These are phyloP conservation scores for Candida loeiensis DNA, from an alignment of 805 yeast species.

Conservation along the genomic window DNA sequence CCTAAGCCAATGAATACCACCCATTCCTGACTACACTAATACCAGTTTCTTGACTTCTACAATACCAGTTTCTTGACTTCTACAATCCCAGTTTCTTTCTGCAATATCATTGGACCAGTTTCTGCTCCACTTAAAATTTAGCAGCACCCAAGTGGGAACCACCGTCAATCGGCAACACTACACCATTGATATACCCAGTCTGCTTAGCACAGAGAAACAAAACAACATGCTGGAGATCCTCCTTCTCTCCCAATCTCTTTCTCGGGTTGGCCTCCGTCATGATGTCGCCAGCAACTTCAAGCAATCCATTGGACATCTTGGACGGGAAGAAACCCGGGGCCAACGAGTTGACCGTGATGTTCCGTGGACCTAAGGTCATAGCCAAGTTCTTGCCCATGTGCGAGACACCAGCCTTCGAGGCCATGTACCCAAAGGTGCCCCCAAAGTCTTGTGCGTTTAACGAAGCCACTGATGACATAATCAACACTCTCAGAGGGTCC, in stretches of 20 bases:
- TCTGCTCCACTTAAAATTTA: slow-evolving; percentile 4
- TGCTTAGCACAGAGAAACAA: slow-evolving; percentile 54
- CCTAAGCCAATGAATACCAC: no score
- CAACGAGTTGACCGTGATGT: slow-evolving; percentile 64
- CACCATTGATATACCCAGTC: slow-evolving; percentile 62
- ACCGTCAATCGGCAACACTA: slow-evolving; percentile 68
- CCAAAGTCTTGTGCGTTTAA: slow-evolving; percentile 41
- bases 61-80: no score
- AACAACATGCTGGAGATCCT: slow-evolving; percentile 54
- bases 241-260: slow-evolving; percentile 56
- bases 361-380: slow-evolving; percentile 58
- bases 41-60: no score
- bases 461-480: slow-evolving; percentile 67
- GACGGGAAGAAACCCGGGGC: slow-evolving; percentile 80
- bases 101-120: neutral
- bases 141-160: slow-evolving; percentile 46
- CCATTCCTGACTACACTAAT: no score
- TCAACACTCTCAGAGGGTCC: slow-evolving; percentile 62
- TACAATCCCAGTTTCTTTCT: no score
- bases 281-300: slow-evolving; percentile 47
- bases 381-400: slow-evolving; percentile 66
- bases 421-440: slow-evolving; percentile 67
- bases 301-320: slow-evolving; percentile 67
- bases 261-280: slow-evolving; percentile 55
- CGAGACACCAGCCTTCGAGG: slow-evolving; percentile 73